Evolutionary conservation across 257 asterid species (phyloP).

Genomic region (Sherardia arvensis): DNA sequence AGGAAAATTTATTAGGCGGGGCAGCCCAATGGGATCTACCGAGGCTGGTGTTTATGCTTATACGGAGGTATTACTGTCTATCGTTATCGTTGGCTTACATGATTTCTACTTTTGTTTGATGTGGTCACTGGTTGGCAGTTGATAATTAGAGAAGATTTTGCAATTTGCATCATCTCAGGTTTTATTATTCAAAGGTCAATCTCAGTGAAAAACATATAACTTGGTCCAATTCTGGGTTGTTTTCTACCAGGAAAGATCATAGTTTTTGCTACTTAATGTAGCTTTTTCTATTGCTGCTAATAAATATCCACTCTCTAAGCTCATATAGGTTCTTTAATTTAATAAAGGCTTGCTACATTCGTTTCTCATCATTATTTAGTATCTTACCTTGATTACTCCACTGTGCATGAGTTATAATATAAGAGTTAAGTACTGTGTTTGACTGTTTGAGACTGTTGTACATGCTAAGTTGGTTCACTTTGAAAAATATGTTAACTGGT

Average conservation of each 20-base stretch:
- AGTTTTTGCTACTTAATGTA: neutral
- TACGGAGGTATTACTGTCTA: slow-evolving; percentile 51
- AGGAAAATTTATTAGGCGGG: slow-evolving; percentile 64
- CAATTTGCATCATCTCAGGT: too few relatives aligned
- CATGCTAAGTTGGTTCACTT: neutral
- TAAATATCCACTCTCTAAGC: neutral
- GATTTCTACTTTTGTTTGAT: neutral
- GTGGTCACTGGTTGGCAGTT: neutral
- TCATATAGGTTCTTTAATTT: neutral
- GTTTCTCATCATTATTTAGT: neutral
- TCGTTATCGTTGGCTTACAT: neutral
- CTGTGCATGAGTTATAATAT: neutral
- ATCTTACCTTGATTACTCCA: neutral
- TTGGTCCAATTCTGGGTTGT: neutral
- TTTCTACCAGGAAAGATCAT: neutral
- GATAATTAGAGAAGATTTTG: neutral
- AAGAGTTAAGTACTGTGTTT: neutral
- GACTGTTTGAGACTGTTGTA: neutral
- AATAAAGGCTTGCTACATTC: neutral
- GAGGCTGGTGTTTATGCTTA: slow-evolving; percentile 86
- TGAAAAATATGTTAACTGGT: neutral
- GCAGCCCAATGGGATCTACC: slow-evolving; percentile 64
- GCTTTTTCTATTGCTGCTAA: neutral
- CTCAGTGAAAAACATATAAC: neutral
- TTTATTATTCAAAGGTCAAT: neutral